Conservation (phyloP, 2,329 filamentous ascomycete species). For the Colletotrichum sp. region DNA sequence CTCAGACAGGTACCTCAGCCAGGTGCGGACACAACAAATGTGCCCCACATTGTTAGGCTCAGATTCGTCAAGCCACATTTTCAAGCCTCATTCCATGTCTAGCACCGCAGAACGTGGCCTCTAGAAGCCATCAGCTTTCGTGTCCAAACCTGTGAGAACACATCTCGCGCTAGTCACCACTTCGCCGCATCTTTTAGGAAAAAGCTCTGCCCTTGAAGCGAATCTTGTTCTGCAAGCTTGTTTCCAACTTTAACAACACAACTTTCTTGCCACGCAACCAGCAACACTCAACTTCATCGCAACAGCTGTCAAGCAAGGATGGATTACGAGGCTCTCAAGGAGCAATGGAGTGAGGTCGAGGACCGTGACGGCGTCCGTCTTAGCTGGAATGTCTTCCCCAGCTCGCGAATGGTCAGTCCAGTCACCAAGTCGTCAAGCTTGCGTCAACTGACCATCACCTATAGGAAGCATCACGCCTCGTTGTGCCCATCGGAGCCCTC, state of each 20-base stretch:
- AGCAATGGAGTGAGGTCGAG: slow-evolving; percentile 96
- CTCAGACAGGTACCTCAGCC: too few species aligned
- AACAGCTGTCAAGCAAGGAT: slow-evolving; percentile 49
- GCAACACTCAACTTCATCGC: background rate
- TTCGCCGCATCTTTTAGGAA: background rate
- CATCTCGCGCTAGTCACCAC: background rate
- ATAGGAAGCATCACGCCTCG: slow-evolving; percentile 90
- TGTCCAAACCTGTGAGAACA: background rate
- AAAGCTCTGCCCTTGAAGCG: background rate
- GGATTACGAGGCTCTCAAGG: slow-evolving; percentile 93
- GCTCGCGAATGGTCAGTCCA: slow-evolving; percentile 83
- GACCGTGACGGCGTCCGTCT: slow-evolving; percentile 94
- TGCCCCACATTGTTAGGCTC: background rate
- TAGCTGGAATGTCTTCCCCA: slow-evolving; percentile 99
- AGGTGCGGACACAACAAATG: background rate
- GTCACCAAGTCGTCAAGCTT: background rate
- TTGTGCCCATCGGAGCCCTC: slow-evolving; percentile 93
- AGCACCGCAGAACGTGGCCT: background rate
- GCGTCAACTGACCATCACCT: background rate
- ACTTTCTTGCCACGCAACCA: background rate
- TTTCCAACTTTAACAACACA: background rate
- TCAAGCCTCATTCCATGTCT: background rate
- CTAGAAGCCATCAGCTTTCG: background rate
- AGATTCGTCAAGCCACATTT: background rate
- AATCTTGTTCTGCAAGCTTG: background rate